A percentile compares a stretch with the other conserved stretches of the same genome.
Conservation (phyloP, 2,329 filamentous ascomycete genomes). For the Alternaria consortialis region DNA sequence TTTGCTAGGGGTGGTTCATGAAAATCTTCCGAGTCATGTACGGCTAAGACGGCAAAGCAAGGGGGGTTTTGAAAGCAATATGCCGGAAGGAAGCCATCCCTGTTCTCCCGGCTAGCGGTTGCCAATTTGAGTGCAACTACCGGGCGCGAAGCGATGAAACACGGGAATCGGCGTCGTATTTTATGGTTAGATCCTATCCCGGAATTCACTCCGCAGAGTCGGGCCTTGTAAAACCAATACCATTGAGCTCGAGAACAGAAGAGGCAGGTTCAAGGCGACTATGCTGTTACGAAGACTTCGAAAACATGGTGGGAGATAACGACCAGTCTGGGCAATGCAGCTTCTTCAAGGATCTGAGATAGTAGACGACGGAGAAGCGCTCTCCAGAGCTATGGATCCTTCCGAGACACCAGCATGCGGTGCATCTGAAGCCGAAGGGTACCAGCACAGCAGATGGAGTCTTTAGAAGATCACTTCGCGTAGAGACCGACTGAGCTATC, state of each 20-base stretch:
- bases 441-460: neutral
- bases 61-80: slow-evolving; percentile 2
- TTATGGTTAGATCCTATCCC: slow-evolving; percentile 4
- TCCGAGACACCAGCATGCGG: neutral
- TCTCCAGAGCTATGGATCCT: neutral
- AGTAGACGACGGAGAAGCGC: neutral
- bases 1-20: neutral
- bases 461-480: neutral
- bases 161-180: slow-evolving; percentile 2
- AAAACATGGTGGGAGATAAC: neutral
- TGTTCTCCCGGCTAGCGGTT: slow-evolving; percentile 3
- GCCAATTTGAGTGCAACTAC: slow-evolving; percentile 3
- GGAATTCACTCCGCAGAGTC: slow-evolving; percentile 2
- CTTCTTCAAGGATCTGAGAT: neutral
- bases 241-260: neutral
- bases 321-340: neutral
- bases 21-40: neutral
- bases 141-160: slow-evolving; percentile 8
- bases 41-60: slow-evolving; percentile 2
- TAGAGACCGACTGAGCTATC: neutral
- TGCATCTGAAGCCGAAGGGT: neutral
- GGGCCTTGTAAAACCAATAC: neutral
- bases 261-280: slow-evolving; percentile 3
- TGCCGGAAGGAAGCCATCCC: neutral
- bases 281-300: neutral